Evolutionary conservation across 2,329 filamentous ascomycete genomes (phyloP), one percentile per base, ranked within the genome.

Genomic region (Akanthomyces dipterigenus): DNA sequence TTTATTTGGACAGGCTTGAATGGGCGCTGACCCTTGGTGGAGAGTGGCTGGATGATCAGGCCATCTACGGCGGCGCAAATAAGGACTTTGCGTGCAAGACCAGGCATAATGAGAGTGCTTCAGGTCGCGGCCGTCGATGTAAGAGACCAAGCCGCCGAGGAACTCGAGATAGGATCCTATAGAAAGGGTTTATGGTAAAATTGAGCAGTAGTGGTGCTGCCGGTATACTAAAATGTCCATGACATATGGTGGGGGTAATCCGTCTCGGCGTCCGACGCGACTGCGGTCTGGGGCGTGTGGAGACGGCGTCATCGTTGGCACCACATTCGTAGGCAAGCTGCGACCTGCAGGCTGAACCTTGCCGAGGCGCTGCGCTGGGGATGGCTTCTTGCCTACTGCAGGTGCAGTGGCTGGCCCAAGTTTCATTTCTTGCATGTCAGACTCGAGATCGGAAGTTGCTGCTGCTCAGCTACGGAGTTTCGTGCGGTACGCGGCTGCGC

Each of bases 41-140:
- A 80, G 34, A 89, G 77, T 28, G 90, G 88, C 69, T 95, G 90
- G 49, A 97, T 81, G 65, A 96, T 79, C 57, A 97, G 81, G 62
- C 92, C 92, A 70, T 97, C 92, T 59, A 88, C 84, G 28, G 91
- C 87, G 60, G 92, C 91, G 74, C 88, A 88, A 67, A 96, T 85
- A 65, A 92, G 72, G 60, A 96, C 77, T 76, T 95, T 96, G 71
- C 90, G 88, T 63, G 89, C 86, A 63, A 96, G 78, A 66, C 83
- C 82, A 61, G 91, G 88, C 91, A 96, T 95, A 8, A 18, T 53
- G 24, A 38, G 14, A 22, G 26, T 34, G 12, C 12, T 31, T 5
- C 2, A 5, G 28, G 22, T 14, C 36, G 43, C 9, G 14, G 26
- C 60, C 20, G 46, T 49, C 26, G 4, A 24, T n/a, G 1, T 14